Evolutionary conservation across 1,139 yeast genomes (phyloP).

Genomic region (Kodamaea suecica): DNA sequence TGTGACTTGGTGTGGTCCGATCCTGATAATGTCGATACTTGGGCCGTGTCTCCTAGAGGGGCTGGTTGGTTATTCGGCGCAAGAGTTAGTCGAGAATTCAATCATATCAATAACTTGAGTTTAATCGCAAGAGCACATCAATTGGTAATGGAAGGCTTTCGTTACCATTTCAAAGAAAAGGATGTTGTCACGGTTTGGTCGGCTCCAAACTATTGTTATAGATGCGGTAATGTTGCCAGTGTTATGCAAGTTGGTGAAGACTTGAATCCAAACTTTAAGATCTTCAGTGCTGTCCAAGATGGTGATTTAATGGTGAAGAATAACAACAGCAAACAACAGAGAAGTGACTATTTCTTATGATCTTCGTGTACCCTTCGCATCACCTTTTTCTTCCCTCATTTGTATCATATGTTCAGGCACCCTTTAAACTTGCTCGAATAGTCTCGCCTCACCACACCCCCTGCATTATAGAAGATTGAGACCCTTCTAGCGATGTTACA

Average conservation of each 20-base stretch:
- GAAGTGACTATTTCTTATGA: slow-evolving; percentile 79
- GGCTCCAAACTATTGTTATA: slow-evolving; percentile 95
- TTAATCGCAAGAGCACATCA: slow-evolving; percentile 97
- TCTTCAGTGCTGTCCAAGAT: slow-evolving; percentile 94
- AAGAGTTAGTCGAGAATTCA: slow-evolving; percentile 89
- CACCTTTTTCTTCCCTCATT: background rate
- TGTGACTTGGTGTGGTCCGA: slow-evolving; percentile 98
- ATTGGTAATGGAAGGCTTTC: slow-evolving; percentile 96
- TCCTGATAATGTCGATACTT: slow-evolving; percentile 95
- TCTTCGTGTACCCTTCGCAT: too few relatives aligned
- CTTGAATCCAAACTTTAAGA: slow-evolving; percentile 83
- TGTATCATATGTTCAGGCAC: background rate
- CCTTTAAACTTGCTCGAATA: too few relatives aligned
- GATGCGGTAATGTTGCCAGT: slow-evolving; percentile 98
- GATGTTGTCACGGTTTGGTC: slow-evolving; percentile 98
- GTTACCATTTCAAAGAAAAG: slow-evolving; percentile 90
- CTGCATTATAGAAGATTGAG: background rate
- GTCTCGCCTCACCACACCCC: too few relatives aligned
- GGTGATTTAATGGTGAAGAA: slow-evolving; percentile 65
- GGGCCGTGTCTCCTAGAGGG: slow-evolving; percentile 99
- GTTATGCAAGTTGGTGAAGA: slow-evolving; percentile 94
- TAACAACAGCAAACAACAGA: slow-evolving; percentile 65
- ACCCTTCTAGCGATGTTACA: background rate
- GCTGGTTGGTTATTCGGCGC: slow-evolving; percentile 98
- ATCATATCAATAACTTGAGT: slow-evolving; percentile 82